Conservation (phyloP, 164 flowering plant species). For the Macadamia tetraphylla region DNA sequence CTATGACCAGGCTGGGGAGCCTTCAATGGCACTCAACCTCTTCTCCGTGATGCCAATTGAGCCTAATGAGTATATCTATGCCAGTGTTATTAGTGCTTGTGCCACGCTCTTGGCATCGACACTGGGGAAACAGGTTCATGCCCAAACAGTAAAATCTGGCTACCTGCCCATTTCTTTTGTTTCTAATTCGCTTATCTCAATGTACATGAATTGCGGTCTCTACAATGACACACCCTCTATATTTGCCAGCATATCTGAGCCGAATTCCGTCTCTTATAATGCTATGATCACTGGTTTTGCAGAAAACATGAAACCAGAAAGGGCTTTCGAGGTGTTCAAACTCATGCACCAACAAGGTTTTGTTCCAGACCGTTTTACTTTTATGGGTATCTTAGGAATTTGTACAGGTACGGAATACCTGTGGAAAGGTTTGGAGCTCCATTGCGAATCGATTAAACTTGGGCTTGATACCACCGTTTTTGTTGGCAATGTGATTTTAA, state of each 20-base stretch:
- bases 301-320: constrained; percentile 31
- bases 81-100: constrained; percentile 59
- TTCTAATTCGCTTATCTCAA: constrained; percentile 58
- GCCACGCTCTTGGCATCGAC: constrained; percentile 23
- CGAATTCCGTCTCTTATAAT: constrained; percentile 48
- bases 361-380: constrained; percentile 6
- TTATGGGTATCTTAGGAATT: constrained; percentile 40
- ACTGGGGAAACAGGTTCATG: constrained; percentile 58
- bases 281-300: constrained; percentile 52
- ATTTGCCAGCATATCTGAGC: constrained; percentile 14
- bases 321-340: background rate
- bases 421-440: constrained; percentile 31
- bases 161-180: constrained; percentile 39
- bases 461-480: constrained; percentile 36
- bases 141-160: constrained; percentile 39
- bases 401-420: constrained; percentile 29
- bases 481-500: constrained; percentile 57
- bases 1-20: constrained; percentile 44
- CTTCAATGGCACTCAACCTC: constrained; percentile 33
- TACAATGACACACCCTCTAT: constrained; percentile 40
- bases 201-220: constrained; percentile 55
- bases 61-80: constrained; percentile 57
- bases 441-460: constrained; percentile 49
- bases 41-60: constrained; percentile 29
- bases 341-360: background rate